Conservation (phyloP, 139 green algal genomes). For the Chlamydomonas asymmetrica region DNA sequence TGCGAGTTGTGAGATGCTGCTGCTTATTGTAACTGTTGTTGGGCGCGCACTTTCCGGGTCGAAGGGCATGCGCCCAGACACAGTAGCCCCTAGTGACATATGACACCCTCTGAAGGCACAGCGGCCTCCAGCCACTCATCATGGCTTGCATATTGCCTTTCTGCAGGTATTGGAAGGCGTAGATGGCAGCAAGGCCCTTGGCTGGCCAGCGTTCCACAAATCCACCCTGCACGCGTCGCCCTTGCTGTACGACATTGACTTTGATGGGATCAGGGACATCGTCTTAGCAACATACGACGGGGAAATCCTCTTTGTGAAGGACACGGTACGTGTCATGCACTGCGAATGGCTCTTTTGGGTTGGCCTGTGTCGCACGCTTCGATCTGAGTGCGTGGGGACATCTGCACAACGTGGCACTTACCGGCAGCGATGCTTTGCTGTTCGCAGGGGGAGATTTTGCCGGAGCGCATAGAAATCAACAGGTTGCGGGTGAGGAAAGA, state of each 20-base stretch:
- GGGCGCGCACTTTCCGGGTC: not conserved
- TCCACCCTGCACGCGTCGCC: slow-evolving; percentile 86
- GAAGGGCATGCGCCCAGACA: not conserved
- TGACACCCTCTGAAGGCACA: not conserved
- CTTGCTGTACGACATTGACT: slow-evolving; percentile 89
- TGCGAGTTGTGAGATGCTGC: too few species aligned
- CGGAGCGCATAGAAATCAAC: too few species aligned
- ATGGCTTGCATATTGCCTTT: not conserved
- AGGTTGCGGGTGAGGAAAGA: too few species aligned
- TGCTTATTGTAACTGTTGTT: not conserved
- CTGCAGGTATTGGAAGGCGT: slow-evolving; percentile 74
- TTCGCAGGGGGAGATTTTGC: too few species aligned
- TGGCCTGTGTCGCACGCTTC: not conserved
- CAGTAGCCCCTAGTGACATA: not conserved
- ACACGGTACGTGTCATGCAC: slow-evolving; percentile 56
- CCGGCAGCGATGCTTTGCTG: too few species aligned
- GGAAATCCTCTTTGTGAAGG: slow-evolving; percentile 89
- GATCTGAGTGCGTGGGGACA: too few species aligned
- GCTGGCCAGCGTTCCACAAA: slow-evolving; percentile 84
- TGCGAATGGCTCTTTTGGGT: not conserved
- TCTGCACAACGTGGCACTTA: too few species aligned
- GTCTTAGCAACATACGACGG: slow-evolving; percentile 90
- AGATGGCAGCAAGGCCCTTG: slow-evolving; percentile 73
- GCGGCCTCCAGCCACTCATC: not conserved
- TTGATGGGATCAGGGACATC: slow-evolving; percentile 88